These are phyloP conservation scores for Vigna hirtella DNA, from an alignment of 306 rosid genomes.

Conservation along the genomic window DNA sequence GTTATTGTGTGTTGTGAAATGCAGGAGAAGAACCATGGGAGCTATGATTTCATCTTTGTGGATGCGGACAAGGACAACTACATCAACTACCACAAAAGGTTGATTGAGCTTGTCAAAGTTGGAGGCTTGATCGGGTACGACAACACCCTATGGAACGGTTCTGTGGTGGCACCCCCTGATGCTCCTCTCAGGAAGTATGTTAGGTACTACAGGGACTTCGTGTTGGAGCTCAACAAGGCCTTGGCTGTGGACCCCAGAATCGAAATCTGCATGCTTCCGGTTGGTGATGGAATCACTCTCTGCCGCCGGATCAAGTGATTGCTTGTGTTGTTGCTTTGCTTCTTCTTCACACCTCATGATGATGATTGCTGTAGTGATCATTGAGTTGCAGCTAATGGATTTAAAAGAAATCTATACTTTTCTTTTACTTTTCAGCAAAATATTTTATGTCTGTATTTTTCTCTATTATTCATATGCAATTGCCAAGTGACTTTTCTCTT, in stretches of 20 bases:
- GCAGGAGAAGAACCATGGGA: slow-evolving; percentile 77
- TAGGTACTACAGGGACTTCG: slow-evolving; percentile 85
- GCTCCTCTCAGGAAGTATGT: slow-evolving; percentile 89
- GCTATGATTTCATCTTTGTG: slow-evolving; percentile 83
- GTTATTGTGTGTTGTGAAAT: not conserved
- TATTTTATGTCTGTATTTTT: slow-evolving; percentile 25
- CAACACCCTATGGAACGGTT: slow-evolving; percentile 94
- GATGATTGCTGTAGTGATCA: not conserved
- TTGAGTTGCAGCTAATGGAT: slow-evolving; percentile 1
- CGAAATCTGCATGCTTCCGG: slow-evolving; percentile 88
- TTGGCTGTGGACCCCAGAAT: slow-evolving; percentile 87
- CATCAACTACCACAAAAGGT: slow-evolving; percentile 88
- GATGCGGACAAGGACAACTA: slow-evolving; percentile 95
- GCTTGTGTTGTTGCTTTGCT: not conserved
- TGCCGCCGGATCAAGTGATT: slow-evolving; percentile 77
- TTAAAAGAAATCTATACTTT: slow-evolving; percentile 3
- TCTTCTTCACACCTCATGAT: not conserved
- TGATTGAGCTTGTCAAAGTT: slow-evolving; percentile 78
- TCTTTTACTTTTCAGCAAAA: not conserved
- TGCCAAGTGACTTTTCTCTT: not conserved
- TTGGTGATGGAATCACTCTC: slow-evolving; percentile 90
- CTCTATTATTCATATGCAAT: slow-evolving; percentile 2
- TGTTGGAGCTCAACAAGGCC: slow-evolving; percentile 86
- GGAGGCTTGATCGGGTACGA: slow-evolving; percentile 93
- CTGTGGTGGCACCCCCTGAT: slow-evolving; percentile 89